Base-by-base conservation (phyloP, 108 stramenopile genomes). In the Fragilaria radians region DNA sequence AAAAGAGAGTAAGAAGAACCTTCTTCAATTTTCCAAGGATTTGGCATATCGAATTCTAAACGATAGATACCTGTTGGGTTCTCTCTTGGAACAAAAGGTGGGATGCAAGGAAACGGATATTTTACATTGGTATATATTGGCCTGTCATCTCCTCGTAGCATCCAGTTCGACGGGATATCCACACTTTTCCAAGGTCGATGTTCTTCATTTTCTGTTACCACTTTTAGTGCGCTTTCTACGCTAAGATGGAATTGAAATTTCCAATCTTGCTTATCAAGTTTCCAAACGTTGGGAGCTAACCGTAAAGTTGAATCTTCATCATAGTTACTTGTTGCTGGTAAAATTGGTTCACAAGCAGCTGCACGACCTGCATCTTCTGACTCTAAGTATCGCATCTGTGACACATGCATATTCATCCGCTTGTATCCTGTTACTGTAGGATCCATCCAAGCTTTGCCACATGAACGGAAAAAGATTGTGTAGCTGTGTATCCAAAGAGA, bases 11-110 rank as follows among this genome's bases (percentile, higher is more conserved):
- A 71, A 48, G 58, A 47, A 30, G 64, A 30, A 49, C 30, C 24
- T 27, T 52, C 59, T 21, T 59, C 3, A 0, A 17, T 18, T 57
- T 28, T 23, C 91, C 88, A 93, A 19, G 36, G 17, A 5, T 48
- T 1, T 17, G 80, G 72, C 29, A 81, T 32, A 9, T 57, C 49
- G 61, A 91, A 80, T 0, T 58, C 51, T 25, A 72, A 58, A 31
- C 79, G 71, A 71, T 94, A 96, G 23, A 84, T 53, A 1, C 92
- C 95, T 18, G 88, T 85, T 0, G 95, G 91, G 73, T 96, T 94
- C 1, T 76, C 22, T 1, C 48, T 7, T 5, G 68, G 61, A 61
- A 73, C 75, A 36, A 77, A n/a, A 5, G 80, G 75, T n/a, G 76
- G 72, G 11, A 62, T 58, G 31, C 68, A 67, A 4, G 80, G 76